A percentile compares a stretch with the other conserved stretches of the same genome.
These are phyloP conservation scores for Seminavis robusta DNA, from an alignment of 108 stramenopile species.

Conservation along the genomic window DNA sequence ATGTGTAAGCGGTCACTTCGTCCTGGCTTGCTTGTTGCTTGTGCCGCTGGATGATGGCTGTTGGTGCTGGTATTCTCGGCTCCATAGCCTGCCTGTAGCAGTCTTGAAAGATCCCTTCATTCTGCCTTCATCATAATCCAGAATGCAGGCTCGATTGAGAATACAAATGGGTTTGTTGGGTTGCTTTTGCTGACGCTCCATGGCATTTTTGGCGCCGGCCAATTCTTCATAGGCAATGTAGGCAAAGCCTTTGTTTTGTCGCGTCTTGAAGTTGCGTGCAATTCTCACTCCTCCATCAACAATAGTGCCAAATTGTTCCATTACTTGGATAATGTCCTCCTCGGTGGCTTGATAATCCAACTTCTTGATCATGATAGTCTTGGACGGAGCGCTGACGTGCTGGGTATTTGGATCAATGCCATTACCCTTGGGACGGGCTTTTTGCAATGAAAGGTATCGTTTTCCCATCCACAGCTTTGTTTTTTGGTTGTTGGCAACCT, in stretches of 20 bases:
- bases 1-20: no score
- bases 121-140: constrained; percentile 79
- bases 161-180: constrained; percentile 29
- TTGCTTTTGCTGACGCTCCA: constrained; percentile 15
- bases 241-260: constrained; percentile 74
- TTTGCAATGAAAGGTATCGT: constrained; percentile 76
- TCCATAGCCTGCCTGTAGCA: constrained; percentile 64
- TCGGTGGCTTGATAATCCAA: constrained; percentile 88
- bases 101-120: constrained; percentile 69
- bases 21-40: no score
- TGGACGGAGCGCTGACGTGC: constrained; percentile 8
- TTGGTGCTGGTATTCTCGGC: constrained; percentile 34
- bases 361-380: constrained; percentile 70
- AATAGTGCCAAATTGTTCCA: constrained; percentile 51
- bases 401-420: no score
- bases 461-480: constrained; percentile 73
- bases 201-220: constrained; percentile 59
- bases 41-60: background rate
- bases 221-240: constrained; percentile 73
- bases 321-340: constrained; percentile 64
- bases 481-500: no score
- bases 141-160: constrained; percentile 43
- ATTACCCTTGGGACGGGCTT: constrained; percentile 35
- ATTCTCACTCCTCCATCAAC: constrained; percentile 69
- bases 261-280: constrained; percentile 51